Evolutionary conservation across 805 yeast species (phyloP), one percentile per base, ranked within the genome.

Genomic region (Ogataea corticis): DNA sequence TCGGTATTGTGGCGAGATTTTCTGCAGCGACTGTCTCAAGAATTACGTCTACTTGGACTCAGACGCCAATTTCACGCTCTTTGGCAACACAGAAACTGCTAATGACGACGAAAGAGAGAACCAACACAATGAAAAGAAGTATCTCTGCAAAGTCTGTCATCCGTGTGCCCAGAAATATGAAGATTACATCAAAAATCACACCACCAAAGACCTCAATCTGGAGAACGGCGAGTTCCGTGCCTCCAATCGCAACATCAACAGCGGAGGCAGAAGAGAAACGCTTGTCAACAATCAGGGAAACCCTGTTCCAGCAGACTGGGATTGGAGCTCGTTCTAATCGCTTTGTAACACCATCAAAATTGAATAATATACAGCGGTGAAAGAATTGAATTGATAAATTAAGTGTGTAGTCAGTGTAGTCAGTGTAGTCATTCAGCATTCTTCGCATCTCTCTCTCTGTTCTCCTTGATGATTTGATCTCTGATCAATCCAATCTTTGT

Each of bases 1-100:
- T 42, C 55, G 74, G 7, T 55, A 63, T 31, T 70, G 74, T 55
- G 74, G 74, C 3, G 68, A 67, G n/a, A 54, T 70, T 2, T 70
- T 69, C 44, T 70, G 74, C 49, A 64, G 67, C 29, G 67, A 65
- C 28, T 70, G 74, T 48, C 45, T 69, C 21, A 53, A 52, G 21
- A 64, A 68, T 46, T 65, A 57, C 28, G 59, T 68, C 9, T 68
- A 66, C 46, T 45, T 70, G 28, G 68, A 69, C 43, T 48, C 54
- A 10, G 54, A 64, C 43, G 71, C 72, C 4, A 50, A 66, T 19
- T 70, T 69, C 45, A 63, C 67, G 1, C 45, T 66, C 30, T 65
- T 67, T 48, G 69, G 66, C 7, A 59, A 38, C 45, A 29, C 49
- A 2, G 50, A 41, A 16, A 11, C 33, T 2, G n/a, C 11, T 11